Percentiles rank a stretch among this genome's conserved stretches.
Conservation (phyloP, 306 rosid genomes). For the Hylodesmum podocarpum region DNA sequence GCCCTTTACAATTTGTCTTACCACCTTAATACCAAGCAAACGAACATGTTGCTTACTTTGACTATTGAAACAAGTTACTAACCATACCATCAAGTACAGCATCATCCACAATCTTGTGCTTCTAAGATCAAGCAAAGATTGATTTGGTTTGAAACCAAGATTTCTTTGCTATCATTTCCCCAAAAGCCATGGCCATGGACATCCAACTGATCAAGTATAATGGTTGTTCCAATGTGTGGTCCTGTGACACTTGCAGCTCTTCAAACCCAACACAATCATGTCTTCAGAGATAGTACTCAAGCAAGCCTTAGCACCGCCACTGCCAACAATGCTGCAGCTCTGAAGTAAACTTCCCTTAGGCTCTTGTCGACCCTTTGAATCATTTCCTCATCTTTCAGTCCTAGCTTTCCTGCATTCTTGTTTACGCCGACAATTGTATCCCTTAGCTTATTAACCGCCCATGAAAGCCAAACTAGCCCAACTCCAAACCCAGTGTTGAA, state of each 20-base stretch:
- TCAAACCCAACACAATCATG: not conserved
- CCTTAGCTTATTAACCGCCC: conserved; percentile 71
- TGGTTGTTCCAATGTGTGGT: not conserved
- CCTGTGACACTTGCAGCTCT: conserved; percentile 8
- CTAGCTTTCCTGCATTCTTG: conserved; percentile 61
- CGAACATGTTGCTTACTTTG: conserved; percentile 9
- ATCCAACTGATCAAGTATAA: not conserved
- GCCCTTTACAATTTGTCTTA: conserved; percentile 24
- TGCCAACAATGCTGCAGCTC: conserved; percentile 72
- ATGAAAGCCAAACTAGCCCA: conserved; percentile 89
- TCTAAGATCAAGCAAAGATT: conserved; percentile 8
- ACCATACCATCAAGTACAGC: not conserved
- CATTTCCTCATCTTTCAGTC: conserved; percentile 63
- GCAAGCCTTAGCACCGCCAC: conserved; percentile 71
- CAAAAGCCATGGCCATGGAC: not conserved
- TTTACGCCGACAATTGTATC: conserved; percentile 50
- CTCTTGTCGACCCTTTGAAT: conserved; percentile 58
- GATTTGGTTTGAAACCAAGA: conserved; percentile 7
- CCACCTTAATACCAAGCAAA: not conserved
- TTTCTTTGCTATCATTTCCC: conserved; percentile 29
- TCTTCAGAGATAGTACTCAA: conserved; percentile 38
- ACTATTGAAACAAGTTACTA: not conserved
- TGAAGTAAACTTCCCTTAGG: conserved; percentile 65
- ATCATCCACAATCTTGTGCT: conserved; percentile 4
- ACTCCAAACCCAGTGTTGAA: conserved; percentile 65